These are phyloP conservation scores for Cyberlindnera amylophila DNA, from an alignment of 805 yeast species.

Conservation along the genomic window DNA sequence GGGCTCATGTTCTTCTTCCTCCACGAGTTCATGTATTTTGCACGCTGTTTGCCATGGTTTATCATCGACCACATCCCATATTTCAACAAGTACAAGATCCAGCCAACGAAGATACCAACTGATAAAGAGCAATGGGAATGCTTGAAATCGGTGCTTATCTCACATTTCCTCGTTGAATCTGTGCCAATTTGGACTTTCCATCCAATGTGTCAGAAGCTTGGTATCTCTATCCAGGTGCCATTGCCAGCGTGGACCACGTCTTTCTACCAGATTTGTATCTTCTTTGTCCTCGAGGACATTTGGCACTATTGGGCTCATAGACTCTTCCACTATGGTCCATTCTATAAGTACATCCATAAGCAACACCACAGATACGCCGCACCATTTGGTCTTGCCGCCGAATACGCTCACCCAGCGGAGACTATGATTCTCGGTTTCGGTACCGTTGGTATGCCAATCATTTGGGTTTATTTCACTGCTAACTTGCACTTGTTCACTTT, in stretches of 20 bases:
- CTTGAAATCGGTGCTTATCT: conserved; percentile 73
- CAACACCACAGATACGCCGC: conserved; percentile 98
- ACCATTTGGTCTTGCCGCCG: conserved; percentile 96
- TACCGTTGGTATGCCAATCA: conserved; percentile 91
- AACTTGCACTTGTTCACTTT: conserved; percentile 87
- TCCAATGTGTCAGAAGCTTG: conserved; percentile 79
- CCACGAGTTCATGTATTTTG: conserved; percentile 89
- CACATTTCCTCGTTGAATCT: conserved; percentile 91
- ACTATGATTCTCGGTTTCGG: conserved; percentile 90
- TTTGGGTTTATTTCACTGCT: conserved; percentile 73
- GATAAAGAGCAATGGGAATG: conserved; percentile 91
- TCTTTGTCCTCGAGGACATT: conserved; percentile 84
- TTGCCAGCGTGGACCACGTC: conserved; percentile 68
- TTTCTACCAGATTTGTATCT: conserved; percentile 62
- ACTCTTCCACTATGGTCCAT: conserved; percentile 79
- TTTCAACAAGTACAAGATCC: conserved; percentile 85
- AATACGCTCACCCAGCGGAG: conserved; percentile 95
- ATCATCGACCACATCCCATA: conserved; percentile 81
- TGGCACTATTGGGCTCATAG: conserved; percentile 99
- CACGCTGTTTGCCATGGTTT: conserved; percentile 90
- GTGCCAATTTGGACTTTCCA: conserved; percentile 97
- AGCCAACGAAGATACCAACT: conserved; percentile 78
- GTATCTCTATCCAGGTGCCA: conserved; percentile 76
- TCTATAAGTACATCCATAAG: conserved; percentile 91
- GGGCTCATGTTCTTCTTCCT: conserved; percentile 77